phyloP scores from a whole-genome alignment of 1,284 basidiomycete species.

The Inonotus obliquus region DNA sequence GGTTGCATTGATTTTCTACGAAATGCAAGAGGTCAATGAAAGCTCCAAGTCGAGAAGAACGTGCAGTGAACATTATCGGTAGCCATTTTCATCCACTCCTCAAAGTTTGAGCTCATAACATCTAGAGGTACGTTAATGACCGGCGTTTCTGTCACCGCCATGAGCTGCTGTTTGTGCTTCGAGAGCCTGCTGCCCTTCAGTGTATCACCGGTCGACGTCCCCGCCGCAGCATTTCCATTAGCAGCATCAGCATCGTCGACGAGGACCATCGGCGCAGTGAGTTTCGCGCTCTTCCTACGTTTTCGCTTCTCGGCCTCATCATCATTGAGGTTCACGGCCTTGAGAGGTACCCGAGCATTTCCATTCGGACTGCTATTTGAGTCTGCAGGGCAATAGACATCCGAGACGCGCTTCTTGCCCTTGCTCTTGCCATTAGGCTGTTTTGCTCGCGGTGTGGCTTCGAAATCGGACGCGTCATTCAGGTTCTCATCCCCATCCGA shows the following conservation, averaged over 20 bases:
- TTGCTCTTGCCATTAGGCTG: conserved; percentile 5
- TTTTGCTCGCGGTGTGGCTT: conserved; percentile 16
- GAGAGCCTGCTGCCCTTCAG: conserved; percentile 35
- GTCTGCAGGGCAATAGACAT: conserved; percentile 15
- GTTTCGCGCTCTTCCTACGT: conserved; percentile 67
- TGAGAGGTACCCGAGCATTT: conserved; percentile 18
- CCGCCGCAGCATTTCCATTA: conserved; percentile 26
- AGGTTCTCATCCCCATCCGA: conserved; percentile 19
- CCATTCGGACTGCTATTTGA: conserved; percentile 15
- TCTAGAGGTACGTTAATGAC: conserved; percentile 63
- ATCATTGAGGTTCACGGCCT: conserved; percentile 59
- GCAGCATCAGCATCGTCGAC: conserved; percentile 43
- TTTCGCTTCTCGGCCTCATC: conserved; percentile 75
- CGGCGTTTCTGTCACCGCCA: conserved; percentile 54
- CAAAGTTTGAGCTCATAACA: conserved; percentile 85
- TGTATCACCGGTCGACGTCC: conserved; percentile 42
- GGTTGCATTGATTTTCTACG: conserved; percentile 95
- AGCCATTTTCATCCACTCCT: conserved; percentile 99
- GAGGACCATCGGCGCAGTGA: conserved; percentile 27
- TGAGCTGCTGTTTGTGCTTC: conserved; percentile 59
- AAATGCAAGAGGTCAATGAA: conserved; percentile 17
- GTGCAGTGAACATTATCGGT: conserved; percentile 86
- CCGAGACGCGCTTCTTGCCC: conserved; percentile 24
- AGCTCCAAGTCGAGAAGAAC: neutral
- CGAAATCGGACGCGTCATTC: conserved; percentile 4